These are phyloP conservation scores for Cokeromyces recurvatus DNA, from an alignment of 371 early-diverging fungal genomes.

Conservation along the genomic window DNA sequence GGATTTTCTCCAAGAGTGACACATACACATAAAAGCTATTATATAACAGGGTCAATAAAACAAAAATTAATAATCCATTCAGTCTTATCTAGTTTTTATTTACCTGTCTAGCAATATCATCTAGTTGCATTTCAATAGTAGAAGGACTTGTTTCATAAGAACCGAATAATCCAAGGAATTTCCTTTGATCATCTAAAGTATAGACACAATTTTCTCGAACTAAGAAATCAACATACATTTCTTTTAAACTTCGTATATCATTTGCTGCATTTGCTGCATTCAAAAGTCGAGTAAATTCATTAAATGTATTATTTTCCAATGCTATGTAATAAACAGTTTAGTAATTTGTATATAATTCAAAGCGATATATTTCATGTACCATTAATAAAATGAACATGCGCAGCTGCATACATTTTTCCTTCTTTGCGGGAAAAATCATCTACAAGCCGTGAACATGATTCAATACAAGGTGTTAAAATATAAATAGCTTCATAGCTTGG, in stretches of 20 bases:
- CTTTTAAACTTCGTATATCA: conserved; percentile 60
- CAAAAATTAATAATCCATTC: no score
- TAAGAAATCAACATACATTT: conserved; percentile 74
- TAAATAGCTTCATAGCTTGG: conserved; percentile 90
- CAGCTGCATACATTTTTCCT: conserved; percentile 70
- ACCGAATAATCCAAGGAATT: conserved; percentile 63
- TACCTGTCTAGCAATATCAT: conserved; percentile 70
- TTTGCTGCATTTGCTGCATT: conserved; percentile 46
- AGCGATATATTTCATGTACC: no score
- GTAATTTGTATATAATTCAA: neutral
- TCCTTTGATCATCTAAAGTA: conserved; percentile 65
- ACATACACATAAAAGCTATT: conserved; percentile 66
- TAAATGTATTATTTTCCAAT: conserved; percentile 36
- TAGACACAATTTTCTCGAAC: conserved; percentile 83
- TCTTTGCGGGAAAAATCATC: conserved; percentile 66
- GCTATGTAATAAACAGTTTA: conserved; percentile 4
- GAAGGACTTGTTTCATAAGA: conserved; percentile 23
- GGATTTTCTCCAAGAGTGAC: conserved; percentile 82
- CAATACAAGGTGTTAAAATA: conserved; percentile 78
- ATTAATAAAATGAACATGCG: conserved; percentile 77
- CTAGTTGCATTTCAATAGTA: conserved; percentile 58
- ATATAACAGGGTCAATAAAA: no score
- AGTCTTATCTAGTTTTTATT: no score
- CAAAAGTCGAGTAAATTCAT: conserved; percentile 36
- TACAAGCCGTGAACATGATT: conserved; percentile 72